Conservation (phyloP, 345 rosid species). For the Camelina laxa region DNA sequence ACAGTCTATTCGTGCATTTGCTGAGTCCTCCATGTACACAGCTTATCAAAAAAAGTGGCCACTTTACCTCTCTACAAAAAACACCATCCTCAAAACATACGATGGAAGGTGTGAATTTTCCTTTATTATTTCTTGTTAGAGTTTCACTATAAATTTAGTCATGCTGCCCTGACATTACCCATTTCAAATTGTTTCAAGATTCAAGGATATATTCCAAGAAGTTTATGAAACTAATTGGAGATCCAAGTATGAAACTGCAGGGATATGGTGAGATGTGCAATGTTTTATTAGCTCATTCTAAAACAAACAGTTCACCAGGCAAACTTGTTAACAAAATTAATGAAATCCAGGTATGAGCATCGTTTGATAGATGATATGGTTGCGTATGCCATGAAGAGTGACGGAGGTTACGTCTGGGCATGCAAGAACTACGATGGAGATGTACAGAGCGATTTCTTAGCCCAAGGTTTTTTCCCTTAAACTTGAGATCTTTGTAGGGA, state of each 20-base stretch:
- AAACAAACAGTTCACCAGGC: conserved; percentile 10
- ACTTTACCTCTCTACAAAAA: conserved; percentile 94
- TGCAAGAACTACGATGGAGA: conserved; percentile 99
- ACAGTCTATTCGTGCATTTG: conserved; percentile 86
- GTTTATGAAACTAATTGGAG: conserved; percentile 80
- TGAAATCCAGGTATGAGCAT: conserved; percentile 79
- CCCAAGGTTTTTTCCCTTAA: conserved; percentile 67
- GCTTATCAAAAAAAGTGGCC: conserved; percentile 96
- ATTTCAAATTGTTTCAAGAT: conserved; percentile 53
- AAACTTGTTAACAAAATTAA: conserved; percentile 27
- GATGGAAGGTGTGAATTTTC: conserved; percentile 77
- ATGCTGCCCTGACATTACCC: conserved; percentile 19
- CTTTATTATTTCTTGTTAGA: conserved; percentile 5
- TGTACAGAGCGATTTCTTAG: conserved; percentile 97
- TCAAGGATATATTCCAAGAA: conserved; percentile 95
- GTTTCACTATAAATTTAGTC: not conserved
- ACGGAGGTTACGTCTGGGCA: conserved; percentile 97
- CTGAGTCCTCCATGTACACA: conserved; percentile 86
- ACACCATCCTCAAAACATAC: conserved; percentile 87
- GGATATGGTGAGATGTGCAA: conserved; percentile 71
- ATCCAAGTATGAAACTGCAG: conserved; percentile 84
- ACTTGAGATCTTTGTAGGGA: conserved; percentile 15
- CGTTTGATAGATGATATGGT: conserved; percentile 99
- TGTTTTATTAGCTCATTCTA: conserved; percentile 23
- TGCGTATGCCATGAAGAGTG: conserved; percentile 90